These are phyloP conservation scores for Tulasnella sp. DNA, from an alignment of 768 basidiomycete genomes.

Conservation along the genomic window DNA sequence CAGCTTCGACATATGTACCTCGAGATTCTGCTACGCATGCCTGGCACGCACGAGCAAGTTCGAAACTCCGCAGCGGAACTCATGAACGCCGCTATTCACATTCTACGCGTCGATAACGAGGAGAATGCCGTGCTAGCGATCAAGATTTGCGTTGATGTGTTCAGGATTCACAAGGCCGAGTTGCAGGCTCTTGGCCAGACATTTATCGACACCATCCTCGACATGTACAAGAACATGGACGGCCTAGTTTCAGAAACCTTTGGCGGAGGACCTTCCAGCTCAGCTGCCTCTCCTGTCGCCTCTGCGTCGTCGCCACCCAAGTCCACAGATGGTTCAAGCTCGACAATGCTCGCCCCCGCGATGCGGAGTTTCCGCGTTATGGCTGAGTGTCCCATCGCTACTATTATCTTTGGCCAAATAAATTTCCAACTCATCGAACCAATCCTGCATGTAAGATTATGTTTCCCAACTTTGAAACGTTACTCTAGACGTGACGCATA, in stretches of 20 bases:
- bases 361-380: conserved; percentile 77
- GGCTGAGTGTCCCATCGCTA: conserved; percentile 86
- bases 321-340: background rate
- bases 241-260: conserved; percentile 67
- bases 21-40: conserved; percentile 83
- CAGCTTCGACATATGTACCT: conserved; percentile 80
- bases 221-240: conserved; percentile 67
- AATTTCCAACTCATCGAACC: conserved; percentile 58
- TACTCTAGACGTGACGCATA: background rate
- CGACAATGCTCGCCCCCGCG: background rate
- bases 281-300: background rate
- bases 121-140: conserved; percentile 86
- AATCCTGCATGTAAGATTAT: conserved; percentile 65
- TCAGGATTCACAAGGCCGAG: conserved; percentile 64
- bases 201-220: conserved; percentile 73
- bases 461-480: conserved; percentile 16
- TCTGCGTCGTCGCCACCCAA: conserved; percentile 14
- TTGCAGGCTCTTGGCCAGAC: conserved; percentile 67
- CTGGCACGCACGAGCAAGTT: conserved; percentile 62
- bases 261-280: background rate
- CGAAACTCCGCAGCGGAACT: conserved; percentile 58
- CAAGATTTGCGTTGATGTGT: conserved; percentile 85
- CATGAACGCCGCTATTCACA: conserved; percentile 71
- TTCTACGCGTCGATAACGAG: conserved; percentile 87
- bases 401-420: conserved; percentile 82